These are phyloP conservation scores for Suillus tomentosus DNA, from an alignment of 768 basidiomycete species.

Conservation along the genomic window DNA sequence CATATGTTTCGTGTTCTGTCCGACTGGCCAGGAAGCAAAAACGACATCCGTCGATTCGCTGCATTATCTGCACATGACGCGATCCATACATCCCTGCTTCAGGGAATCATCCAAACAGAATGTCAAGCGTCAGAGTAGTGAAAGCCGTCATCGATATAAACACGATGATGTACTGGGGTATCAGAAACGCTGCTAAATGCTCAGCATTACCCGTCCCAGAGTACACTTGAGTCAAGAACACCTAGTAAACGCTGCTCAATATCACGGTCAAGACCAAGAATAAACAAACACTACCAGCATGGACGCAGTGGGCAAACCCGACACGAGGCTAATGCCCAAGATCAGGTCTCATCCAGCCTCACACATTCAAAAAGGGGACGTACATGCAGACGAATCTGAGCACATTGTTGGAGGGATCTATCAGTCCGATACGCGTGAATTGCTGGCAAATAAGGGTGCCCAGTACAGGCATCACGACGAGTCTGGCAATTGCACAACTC, in stretches of 20 bases:
- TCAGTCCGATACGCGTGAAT: conserved; percentile 48
- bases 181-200: conserved; percentile 61
- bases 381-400: conserved; percentile 71
- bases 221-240: conserved; percentile 65
- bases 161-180: conserved; percentile 54
- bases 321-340: conserved; percentile 46
- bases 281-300: conserved; percentile 44
- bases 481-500: conserved; percentile 52
- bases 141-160: conserved; percentile 39
- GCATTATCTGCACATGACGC: neutral
- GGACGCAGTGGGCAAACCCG: conserved; percentile 63
- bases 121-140: conserved; percentile 38
- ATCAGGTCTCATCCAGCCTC: neutral
- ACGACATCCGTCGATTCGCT: neutral
- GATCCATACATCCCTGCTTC: neutral
- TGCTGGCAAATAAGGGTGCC: conserved; percentile 59
- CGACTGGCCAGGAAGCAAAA: neutral
- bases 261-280: neutral
- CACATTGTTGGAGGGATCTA: conserved; percentile 55
- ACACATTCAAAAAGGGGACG: conserved; percentile 27
- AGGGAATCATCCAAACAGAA: conserved; percentile 34
- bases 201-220: conserved; percentile 67
- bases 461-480: conserved; percentile 59
- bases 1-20: neutral
- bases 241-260: conserved; percentile 35